A percentile compares a stretch with the other conserved stretches of the same genome.
Evolutionary conservation across 2,329 filamentous ascomycete genomes (phyloP).

Genomic region (Dothistroma pini): DNA sequence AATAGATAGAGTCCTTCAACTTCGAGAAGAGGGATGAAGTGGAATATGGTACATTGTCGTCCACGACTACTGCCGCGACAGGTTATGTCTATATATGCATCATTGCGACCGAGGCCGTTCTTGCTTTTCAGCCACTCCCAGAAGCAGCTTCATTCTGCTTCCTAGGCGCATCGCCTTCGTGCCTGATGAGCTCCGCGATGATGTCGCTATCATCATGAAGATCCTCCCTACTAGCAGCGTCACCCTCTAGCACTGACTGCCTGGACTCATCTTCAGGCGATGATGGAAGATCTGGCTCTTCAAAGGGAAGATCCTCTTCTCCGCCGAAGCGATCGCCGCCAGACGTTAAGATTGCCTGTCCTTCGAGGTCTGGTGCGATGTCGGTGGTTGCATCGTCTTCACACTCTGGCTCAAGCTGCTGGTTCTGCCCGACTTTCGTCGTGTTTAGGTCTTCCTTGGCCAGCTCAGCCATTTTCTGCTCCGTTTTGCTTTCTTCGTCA

Average conservation of each 20-base stretch:
- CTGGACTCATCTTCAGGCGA: too few species aligned
- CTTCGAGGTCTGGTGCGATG: slow-evolving; percentile 6
- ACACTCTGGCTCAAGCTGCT: slow-evolving; percentile 3
- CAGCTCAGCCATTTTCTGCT: slow-evolving; percentile 12
- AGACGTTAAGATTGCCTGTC: slow-evolving; percentile 23
- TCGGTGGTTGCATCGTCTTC: slow-evolving; percentile 10
- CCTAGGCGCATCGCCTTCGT: neutral
- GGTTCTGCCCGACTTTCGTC: neutral
- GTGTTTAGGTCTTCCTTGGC: neutral
- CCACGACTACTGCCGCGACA: neutral
- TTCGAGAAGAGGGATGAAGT: neutral
- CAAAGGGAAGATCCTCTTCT: slow-evolving; percentile 28
- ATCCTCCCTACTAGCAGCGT: neutral
- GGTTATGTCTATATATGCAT: neutral
- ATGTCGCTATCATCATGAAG: neutral
- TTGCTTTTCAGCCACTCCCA: neutral
- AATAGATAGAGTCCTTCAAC: neutral
- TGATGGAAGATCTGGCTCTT: slow-evolving; percentile 18
- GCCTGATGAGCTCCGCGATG: neutral
- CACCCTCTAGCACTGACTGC: neutral
- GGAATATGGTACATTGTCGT: neutral
- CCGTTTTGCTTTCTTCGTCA: slow-evolving; percentile 7
- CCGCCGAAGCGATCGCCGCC: slow-evolving; percentile 31
- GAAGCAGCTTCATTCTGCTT: neutral
- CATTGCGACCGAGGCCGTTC: neutral